Conservation (phyloP, 192 early-diverging fungal species). For the Podila epicladia region DNA sequence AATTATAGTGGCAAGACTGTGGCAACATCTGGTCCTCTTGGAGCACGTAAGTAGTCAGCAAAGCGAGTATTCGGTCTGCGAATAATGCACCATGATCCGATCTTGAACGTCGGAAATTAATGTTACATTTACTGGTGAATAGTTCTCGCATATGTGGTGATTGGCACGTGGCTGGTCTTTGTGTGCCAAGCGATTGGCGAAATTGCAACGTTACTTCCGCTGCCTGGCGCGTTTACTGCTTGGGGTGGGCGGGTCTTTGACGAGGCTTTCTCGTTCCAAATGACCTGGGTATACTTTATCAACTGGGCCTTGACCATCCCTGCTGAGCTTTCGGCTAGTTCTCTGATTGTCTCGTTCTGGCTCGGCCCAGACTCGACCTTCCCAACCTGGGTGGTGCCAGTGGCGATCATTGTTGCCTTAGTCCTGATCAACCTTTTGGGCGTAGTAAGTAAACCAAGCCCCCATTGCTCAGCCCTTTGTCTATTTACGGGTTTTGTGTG, state of each 20-base stretch:
- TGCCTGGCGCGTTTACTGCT: conserved; percentile 79
- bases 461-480: too few relatives aligned
- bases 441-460: conserved; percentile 60
- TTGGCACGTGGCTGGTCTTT: conserved; percentile 38
- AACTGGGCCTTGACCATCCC: conserved; percentile 71
- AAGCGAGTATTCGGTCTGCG: too few relatives aligned
- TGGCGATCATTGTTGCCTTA: conserved; percentile 66
- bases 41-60: conserved; percentile 20
- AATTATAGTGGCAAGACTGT: conserved; percentile 61
- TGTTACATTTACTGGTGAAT: not conserved
- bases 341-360: conserved; percentile 79
- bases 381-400: conserved; percentile 41
- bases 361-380: conserved; percentile 39
- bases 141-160: conserved; percentile 38
- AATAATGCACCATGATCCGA: not conserved
- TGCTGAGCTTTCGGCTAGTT: conserved; percentile 81
- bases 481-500: too few relatives aligned
- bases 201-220: conserved; percentile 84
- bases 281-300: conserved; percentile 53
- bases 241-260: conserved; percentile 81
- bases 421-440: conserved; percentile 74
- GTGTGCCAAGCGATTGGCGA: conserved; percentile 72
- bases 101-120: too few relatives aligned
- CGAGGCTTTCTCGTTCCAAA: conserved; percentile 72
- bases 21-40: conserved; percentile 75